Evolutionary conservation across 495 filamentous ascomycete genomes (phyloP), one percentile per base, ranked within the genome.

Genomic region (Penicillium salamii): DNA sequence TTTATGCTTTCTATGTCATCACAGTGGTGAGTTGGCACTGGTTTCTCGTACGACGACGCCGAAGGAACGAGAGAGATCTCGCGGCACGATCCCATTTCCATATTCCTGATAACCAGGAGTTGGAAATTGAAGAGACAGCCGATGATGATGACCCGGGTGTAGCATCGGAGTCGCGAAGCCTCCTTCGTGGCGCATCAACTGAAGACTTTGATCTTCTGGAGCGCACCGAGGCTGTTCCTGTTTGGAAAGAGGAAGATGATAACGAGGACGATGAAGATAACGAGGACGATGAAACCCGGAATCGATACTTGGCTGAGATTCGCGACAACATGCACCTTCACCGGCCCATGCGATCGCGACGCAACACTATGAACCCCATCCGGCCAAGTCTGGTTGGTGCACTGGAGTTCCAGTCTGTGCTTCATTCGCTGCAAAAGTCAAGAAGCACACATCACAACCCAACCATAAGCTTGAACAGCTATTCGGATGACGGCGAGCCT

Each of bases 21-120:
- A 79, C 89, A 31, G 95, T 99, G 14, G 86, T 97, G 12, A 78
- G 80, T 0, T 97, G 91, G 92, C 95, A 99, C 68, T 96, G 91
- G 85, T 85, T 85, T 68, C 66, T 87, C 11, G 77, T 78, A 36
- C 76, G 82, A 45, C 66, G 77, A 46, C 82, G 82, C 50, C 75
- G 74, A 40, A 72, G 71, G 46, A 77, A 83, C 37, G 75, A 81
- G 39, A 78, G 82, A 62, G 84, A 89, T 44, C 73, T 82, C 14
- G 81, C 83, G 20, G 84, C 90, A 44, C 80, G 92, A 35, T 78
- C 83, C 5, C 85, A 96, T 42, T 87, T 87, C 52, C 72, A 86
- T 38, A 75, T 82, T 7, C 78, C 86, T 5, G 73, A 81, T 7
- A 88, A 89, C 32, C 80, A 95, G 49, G 81, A 85, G 50, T 62